Base-by-base conservation (phyloP, 306 rosid genomes). In the Morella rubra region DNA sequence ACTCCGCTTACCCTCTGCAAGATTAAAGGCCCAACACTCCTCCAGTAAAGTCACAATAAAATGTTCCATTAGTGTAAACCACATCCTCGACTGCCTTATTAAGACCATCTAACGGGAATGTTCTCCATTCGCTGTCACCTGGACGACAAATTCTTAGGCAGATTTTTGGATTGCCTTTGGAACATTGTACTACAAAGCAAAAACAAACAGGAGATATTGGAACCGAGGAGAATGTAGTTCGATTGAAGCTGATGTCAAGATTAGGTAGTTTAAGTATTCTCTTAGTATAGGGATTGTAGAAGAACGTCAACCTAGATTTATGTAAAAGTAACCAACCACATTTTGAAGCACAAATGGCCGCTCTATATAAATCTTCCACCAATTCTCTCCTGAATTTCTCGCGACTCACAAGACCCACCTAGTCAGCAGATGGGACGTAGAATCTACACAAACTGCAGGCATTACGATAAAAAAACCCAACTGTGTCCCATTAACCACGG, bases 401-500 rank as follows among this genome's bases (percentile, higher is more conserved):
- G 20, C 15, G 10, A 42, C 15, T 18, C 22, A 41, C 15, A 0
- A 15, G 49, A 65, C 27, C 19, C 20, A 16, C 13, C 8, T 65
- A 12, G 6, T 1, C 27, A 24, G 27, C 27, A 41, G 22, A 15
- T 18, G 47, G 71, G 49, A n/a, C 7, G 20, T 41, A 10, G 20
- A 65, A 65, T 47, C 70, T 41, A 8, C 70, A 16, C 15, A 65
- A 42, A 65, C 70, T 65, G 46, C 6, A 65, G 24, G 41, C 49
- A 65, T 16, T 41, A 16, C 18, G 24, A 8, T 65, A 24, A 14
- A 41, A 41, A 1, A 16, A 3, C 71, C 71, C 71, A 65, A 65
- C 71, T 7, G 49, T 41, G 71, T 42, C 20, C 71, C 71, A 65
- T 16, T 65, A 79, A n/a, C 74, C 69, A 79, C 24, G 82, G 82